Percentiles rank a stretch among this genome's conserved stretches.
phyloP scores from a whole-genome alignment of 2,329 filamentous ascomycete genomes.

The Ceratocystis cacaofunesta region DNA sequence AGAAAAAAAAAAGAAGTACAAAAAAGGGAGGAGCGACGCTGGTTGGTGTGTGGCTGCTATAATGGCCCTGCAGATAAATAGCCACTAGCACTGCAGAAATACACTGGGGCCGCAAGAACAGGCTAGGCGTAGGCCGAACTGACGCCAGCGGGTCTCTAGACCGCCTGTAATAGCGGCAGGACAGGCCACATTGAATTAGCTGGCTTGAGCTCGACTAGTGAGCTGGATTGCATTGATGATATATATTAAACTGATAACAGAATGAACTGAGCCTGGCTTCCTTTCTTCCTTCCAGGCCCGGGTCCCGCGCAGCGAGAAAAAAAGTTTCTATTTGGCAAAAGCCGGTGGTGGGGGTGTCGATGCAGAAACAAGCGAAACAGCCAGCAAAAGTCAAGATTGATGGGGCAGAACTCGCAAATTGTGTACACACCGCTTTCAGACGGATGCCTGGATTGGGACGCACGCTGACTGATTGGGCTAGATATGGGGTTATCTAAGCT shows the following conservation, averaged over 20 bases:
- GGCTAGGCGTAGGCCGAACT: no score
- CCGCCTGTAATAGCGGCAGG: not conserved
- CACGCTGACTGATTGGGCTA: not conserved
- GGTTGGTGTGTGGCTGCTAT: not conserved
- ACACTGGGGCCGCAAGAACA: no score
- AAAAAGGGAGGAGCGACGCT: not conserved
- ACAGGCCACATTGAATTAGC: not conserved
- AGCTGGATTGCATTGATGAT: no score
- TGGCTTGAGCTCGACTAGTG: no score
- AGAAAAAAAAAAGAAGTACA: not conserved
- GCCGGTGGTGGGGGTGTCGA: not conserved
- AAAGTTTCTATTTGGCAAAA: slow-evolving; percentile 1
- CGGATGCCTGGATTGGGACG: not conserved
- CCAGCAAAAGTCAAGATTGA: not conserved
- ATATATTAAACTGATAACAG: no score
- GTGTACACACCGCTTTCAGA: slow-evolving; percentile 7
- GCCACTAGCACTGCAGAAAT: not conserved
- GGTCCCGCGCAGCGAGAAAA: not conserved
- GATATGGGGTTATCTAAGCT: not conserved
- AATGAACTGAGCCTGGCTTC: not conserved
- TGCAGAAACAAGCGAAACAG: not conserved
- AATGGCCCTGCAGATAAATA: not conserved
- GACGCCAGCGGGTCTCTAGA: not conserved
- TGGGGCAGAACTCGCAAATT: not conserved
- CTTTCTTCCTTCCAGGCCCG: not conserved